These are phyloP conservation scores for Corinectria fuckeliana DNA, from an alignment of 2,329 filamentous ascomycete genomes.

Conservation along the genomic window DNA sequence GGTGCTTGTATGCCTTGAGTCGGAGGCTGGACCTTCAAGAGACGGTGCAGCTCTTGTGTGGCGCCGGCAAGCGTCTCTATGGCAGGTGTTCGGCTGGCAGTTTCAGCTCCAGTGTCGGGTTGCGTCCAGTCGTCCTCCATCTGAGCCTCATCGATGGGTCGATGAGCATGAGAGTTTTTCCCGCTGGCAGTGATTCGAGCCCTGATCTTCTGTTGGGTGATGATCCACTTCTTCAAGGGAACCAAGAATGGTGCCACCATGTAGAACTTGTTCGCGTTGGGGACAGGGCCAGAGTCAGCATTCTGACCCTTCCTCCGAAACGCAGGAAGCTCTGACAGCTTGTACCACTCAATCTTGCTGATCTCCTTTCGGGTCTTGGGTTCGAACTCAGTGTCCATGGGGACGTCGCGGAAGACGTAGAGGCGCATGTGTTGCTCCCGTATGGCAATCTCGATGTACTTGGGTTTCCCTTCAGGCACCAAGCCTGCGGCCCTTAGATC, in stretches of 20 bases:
- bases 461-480: conserved; percentile 74
- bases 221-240: conserved; percentile 87
- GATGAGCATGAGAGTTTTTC: conserved; percentile 50
- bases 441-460: conserved; percentile 89
- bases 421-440: conserved; percentile 90
- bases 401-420: conserved; percentile 89
- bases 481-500: conserved; percentile 79
- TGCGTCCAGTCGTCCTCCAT: conserved; percentile 68
- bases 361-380: conserved; percentile 96
- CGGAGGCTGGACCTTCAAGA: conserved; percentile 62
- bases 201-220: conserved; percentile 80
- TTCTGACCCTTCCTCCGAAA: conserved; percentile 69
- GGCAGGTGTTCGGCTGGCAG: conserved; percentile 43
- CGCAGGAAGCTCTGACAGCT: conserved; percentile 83
- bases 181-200: conserved; percentile 52
- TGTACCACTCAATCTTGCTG: conserved; percentile 96
- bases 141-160: conserved; percentile 59
- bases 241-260: conserved; percentile 95
- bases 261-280: conserved; percentile 88
- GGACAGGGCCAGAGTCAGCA: conserved; percentile 60
- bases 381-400: conserved; percentile 86
- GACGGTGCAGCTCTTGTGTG: conserved; percentile 58
- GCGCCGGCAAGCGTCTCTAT: conserved; percentile 58
- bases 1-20: conserved; percentile 54
- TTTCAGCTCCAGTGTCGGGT: conserved; percentile 43